A percentile compares a stretch with the other conserved stretches of the same genome.
Conservation (phyloP, 2,329 filamentous ascomycete genomes). For the Aureobasidium sp. region DNA sequence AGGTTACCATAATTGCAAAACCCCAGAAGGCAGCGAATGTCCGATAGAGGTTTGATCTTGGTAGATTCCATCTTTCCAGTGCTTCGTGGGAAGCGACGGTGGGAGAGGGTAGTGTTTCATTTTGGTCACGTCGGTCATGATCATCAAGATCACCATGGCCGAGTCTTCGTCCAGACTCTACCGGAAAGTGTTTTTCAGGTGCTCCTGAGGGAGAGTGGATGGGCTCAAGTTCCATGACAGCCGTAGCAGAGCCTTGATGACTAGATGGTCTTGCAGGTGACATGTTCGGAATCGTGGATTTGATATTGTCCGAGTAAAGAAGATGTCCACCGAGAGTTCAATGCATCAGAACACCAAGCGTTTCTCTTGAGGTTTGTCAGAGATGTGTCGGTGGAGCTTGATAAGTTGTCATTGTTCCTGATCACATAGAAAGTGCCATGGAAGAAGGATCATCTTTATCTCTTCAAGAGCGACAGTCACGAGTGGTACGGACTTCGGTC, state of each 20-base stretch:
- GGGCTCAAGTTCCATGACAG: slow-evolving; percentile 24
- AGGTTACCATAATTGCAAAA: slow-evolving; percentile 54
- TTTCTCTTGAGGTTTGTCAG: too few species aligned
- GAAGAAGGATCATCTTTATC: background rate
- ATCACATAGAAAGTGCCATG: background rate
- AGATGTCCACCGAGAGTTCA: background rate
- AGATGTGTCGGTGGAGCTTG: background rate
- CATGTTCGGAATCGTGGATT: background rate
- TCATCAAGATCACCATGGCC: slow-evolving; percentile 17
- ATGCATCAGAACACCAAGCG: background rate
- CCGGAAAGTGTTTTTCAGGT: slow-evolving; percentile 19
- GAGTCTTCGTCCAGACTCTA: slow-evolving; percentile 21
- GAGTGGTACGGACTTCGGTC: background rate
- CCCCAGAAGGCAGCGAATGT: slow-evolving; percentile 54
- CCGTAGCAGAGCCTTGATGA: slow-evolving; percentile 24
- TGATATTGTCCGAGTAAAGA: too few species aligned
- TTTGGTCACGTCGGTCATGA: slow-evolving; percentile 20
- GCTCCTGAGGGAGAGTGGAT: slow-evolving; percentile 14
- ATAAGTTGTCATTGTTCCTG: background rate
- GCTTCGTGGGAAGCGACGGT: slow-evolving; percentile 35
- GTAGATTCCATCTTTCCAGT: slow-evolving; percentile 57
- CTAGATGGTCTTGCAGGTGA: background rate
- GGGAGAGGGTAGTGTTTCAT: slow-evolving; percentile 40
- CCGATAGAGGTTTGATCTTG: slow-evolving; percentile 52
- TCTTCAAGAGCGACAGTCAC: background rate